phyloP scores from a whole-genome alignment of 1,284 basidiomycete species.

The Leccinum subfulvum region DNA sequence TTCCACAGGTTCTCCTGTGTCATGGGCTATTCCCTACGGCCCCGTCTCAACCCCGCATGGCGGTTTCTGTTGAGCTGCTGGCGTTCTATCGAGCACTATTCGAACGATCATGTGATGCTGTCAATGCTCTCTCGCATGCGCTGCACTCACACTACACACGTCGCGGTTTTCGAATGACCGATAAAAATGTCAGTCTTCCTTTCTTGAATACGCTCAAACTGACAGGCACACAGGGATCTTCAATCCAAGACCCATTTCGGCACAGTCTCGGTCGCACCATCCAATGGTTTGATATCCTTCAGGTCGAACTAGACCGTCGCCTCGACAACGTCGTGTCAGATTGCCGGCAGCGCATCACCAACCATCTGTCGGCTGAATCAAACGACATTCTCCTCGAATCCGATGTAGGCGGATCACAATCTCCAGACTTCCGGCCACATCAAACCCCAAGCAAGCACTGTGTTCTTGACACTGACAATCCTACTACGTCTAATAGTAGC shows the following conservation, averaged over 20 bases:
- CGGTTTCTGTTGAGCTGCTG: not conserved
- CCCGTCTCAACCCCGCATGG: not conserved
- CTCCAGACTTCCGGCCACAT: too few species aligned
- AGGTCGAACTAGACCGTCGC: not conserved
- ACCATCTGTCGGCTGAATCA: too few species aligned
- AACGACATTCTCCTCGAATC: too few species aligned
- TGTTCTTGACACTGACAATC: too few species aligned
- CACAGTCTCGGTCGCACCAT: not conserved
- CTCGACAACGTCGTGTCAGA: not conserved
- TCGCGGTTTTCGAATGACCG: not conserved
- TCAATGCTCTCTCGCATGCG: not conserved
- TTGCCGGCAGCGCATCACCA: not conserved
- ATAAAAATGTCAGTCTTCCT: not conserved
- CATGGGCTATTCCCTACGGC: not conserved
- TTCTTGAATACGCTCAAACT: not conserved
- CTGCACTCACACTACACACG: not conserved
- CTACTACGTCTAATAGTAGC: too few species aligned
- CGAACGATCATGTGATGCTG: not conserved
- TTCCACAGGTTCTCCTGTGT: not conserved
- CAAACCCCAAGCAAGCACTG: too few species aligned
- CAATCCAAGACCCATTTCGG: not conserved
- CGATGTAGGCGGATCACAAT: too few species aligned
- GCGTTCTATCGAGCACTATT: not conserved
- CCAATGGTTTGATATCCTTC: conserved; percentile 4
- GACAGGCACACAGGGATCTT: not conserved